phyloP scores from a whole-genome alignment of 129 eudicot genomes.

The Erigeron canadensis region DNA sequence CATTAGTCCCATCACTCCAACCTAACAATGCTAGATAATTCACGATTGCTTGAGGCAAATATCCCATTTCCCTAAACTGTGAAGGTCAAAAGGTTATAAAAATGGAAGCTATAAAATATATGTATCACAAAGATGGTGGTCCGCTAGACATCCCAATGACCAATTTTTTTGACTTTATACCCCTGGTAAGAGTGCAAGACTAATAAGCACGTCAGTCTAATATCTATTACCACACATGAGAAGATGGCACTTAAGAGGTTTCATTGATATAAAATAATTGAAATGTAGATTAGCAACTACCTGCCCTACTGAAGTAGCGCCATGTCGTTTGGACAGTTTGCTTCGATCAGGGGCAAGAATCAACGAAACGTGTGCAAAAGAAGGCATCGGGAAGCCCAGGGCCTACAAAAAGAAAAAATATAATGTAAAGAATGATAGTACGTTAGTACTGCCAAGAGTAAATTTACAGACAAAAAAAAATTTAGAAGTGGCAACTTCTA shows the following conservation, averaged over 20 bases:
- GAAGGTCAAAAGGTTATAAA: slow-evolving; percentile 16
- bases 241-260: background rate
- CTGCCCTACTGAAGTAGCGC: slow-evolving; percentile 99
- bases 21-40: slow-evolving; percentile 92
- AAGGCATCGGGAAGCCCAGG: slow-evolving; percentile 84
- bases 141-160: background rate
- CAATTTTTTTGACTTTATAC: background rate
- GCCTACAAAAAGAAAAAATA: slow-evolving; percentile 52
- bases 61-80: slow-evolving; percentile 92
- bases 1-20: slow-evolving; percentile 98
- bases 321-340: slow-evolving; percentile 96
- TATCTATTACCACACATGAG: background rate
- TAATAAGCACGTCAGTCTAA: too few species aligned
- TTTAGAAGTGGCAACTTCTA: background rate
- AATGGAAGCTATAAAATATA: slow-evolving; percentile 2
- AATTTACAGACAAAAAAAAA: slow-evolving; percentile 1
- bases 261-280: background rate
- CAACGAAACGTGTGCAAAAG: slow-evolving; percentile 86
- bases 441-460: slow-evolving; percentile 1
- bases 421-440: background rate
- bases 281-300: slow-evolving; percentile 34
- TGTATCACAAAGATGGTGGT: slow-evolving; percentile 8
- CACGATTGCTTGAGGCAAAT: slow-evolving; percentile 85
- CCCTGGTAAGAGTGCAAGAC: background rate
- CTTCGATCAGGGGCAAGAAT: slow-evolving; percentile 98